Evolutionary conservation across 345 rosid species (phyloP).

Genomic region (Salix udensis): DNA sequence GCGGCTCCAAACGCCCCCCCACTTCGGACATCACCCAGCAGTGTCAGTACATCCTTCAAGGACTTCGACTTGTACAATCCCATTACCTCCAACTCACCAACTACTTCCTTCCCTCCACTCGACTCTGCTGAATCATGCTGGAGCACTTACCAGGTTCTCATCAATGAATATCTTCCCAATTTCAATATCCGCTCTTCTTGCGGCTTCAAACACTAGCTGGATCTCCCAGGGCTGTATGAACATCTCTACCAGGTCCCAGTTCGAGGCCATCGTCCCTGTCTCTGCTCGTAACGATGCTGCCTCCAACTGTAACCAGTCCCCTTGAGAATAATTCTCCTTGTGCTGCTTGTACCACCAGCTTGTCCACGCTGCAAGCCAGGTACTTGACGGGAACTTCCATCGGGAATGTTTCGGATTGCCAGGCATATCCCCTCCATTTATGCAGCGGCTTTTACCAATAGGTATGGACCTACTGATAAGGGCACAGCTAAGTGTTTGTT

Average conservation of each 20-base stretch:
- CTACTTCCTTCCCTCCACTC: slow-evolving; percentile 60
- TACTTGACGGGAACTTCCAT: slow-evolving; percentile 40
- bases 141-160: slow-evolving; percentile 42
- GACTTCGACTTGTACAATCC: slow-evolving; percentile 72
- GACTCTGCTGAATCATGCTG: slow-evolving; percentile 67
- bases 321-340: slow-evolving; percentile 67
- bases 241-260: slow-evolving; percentile 55
- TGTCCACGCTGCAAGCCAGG: slow-evolving; percentile 44
- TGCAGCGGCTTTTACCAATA: slow-evolving; percentile 62
- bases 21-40: slow-evolving; percentile 12
- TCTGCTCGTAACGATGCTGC: slow-evolving; percentile 27
- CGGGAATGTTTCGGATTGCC: slow-evolving; percentile 68
- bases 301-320: slow-evolving; percentile 61
- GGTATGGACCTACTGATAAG: slow-evolving; percentile 59
- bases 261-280: slow-evolving; percentile 42
- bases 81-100: slow-evolving; percentile 49
- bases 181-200: slow-evolving; percentile 56
- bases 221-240: slow-evolving; percentile 73
- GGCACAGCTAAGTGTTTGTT: slow-evolving; percentile 71
- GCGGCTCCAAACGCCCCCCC: slow-evolving; percentile 11
- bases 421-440: slow-evolving; percentile 57
- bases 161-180: slow-evolving; percentile 30
- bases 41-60: slow-evolving; percentile 61
- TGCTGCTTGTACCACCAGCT: slow-evolving; percentile 56
- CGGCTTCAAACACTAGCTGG: slow-evolving; percentile 69